phyloP scores from a whole-genome alignment of 2,329 filamentous ascomycete species.

The Fusarium domesticum region DNA sequence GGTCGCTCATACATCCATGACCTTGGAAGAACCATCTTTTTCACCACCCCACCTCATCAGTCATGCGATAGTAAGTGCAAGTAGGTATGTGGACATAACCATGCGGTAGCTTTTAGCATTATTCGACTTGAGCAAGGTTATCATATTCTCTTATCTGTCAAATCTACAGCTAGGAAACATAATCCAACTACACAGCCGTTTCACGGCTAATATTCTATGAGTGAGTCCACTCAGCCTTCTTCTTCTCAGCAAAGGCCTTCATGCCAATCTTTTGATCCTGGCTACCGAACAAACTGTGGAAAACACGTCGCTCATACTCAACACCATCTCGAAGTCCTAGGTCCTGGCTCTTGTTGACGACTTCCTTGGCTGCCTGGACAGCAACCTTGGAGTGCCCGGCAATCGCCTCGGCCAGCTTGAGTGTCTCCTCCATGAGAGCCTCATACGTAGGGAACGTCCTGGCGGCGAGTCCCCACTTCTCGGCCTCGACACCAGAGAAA shows the following conservation, averaged over 20 bases:
- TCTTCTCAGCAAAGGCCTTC: constrained; percentile 93
- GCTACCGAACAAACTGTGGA: constrained; percentile 90
- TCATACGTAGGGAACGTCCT: constrained; percentile 77
- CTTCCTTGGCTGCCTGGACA: constrained; percentile 88
- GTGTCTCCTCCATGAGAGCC: constrained; percentile 73
- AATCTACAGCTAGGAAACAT: not conserved
- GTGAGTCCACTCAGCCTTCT: constrained; percentile 86
- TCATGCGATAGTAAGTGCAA: constrained; percentile 3
- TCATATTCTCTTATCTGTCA: constrained; percentile 1
- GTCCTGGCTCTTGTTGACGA: constrained; percentile 99
- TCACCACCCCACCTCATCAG: constrained; percentile 8
- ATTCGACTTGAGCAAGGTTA: constrained; percentile 1
- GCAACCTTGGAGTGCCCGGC: constrained; percentile 84
- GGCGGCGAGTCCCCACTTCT: constrained; percentile 85
- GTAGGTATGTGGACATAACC: not conserved
- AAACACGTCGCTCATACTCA: constrained; percentile 89
- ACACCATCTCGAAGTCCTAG: constrained; percentile 82
- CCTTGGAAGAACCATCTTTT: constrained; percentile 3
- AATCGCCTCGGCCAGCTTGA: constrained; percentile 86
- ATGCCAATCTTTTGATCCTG: constrained; percentile 97
- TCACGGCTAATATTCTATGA: constrained; percentile 47
- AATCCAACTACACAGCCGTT: constrained; percentile 5
- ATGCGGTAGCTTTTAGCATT: not conserved
- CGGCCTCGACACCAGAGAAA: constrained; percentile 81
- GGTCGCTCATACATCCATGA: too few species aligned